Evolutionary conservation across 73 alveolate species (phyloP), one percentile per base, ranked within the genome.

Genomic region (Paramecium pentaurelia): DNA sequence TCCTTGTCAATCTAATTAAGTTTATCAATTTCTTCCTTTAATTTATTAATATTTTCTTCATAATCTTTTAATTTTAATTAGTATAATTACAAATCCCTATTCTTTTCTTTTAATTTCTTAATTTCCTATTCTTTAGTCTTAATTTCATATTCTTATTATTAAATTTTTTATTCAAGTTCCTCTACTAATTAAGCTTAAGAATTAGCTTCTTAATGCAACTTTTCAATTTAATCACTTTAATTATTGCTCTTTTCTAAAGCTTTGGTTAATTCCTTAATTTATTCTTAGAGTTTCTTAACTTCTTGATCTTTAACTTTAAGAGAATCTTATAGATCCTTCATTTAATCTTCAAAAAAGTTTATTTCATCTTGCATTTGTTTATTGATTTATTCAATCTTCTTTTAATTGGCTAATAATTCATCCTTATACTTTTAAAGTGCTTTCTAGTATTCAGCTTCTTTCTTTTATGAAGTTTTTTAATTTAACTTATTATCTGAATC

Each of bases 281-380:
- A 64, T 64, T 64, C 84, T 34, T 64, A 27, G 30, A 34, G 51
- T 64, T 64, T 64, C 28, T 27, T 64, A 16, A 64, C 47, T 64
- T 64, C 84, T 64, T 64, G 12, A 64, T 64, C 84, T 64, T 64
- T 64, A 12, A 64, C 84, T n/a, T 64, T 64, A 32, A 64, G 84
- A 32, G 84, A 64, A 9, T 64, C 84, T 64, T 64, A 12, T 28
- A 64, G 47, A 10, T 28, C 47, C 16, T 64, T 64, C 84, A 64
- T 64, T 64, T 64, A 64, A 32, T 64, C 84, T 64, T 64, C 84
- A 32, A 64, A 64, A 64, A 64, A 64, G 27, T 27, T 64, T 28
- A 27, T 64, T 34, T 64, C 84, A 28, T 64, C 84, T 8, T 64
- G 49, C 84, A 64, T 64, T 64, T 64, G 10, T n/a, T 64, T 64